phyloP scores from a whole-genome alignment of 768 basidiomycete species.

The Guyanaporus albipodus region DNA sequence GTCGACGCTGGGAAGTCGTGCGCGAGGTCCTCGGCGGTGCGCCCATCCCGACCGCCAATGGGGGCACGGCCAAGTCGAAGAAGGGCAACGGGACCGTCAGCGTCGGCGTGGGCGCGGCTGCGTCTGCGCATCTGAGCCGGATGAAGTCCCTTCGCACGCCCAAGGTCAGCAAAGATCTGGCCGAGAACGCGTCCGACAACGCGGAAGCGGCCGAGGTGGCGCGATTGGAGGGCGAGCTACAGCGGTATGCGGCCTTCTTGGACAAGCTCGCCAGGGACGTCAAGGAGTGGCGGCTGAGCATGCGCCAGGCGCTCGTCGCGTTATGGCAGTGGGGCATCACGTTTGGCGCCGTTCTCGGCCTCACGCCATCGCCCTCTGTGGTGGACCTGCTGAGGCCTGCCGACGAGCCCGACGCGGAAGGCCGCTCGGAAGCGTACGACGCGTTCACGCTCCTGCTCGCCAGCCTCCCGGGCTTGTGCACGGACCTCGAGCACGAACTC shows the following conservation, averaged over 20 bases:
- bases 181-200: slow-evolving; percentile 30
- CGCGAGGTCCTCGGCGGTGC: slow-evolving; percentile 59
- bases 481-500: slow-evolving; percentile 51
- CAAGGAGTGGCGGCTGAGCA: slow-evolving; percentile 59
- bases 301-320: slow-evolving; percentile 44
- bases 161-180: slow-evolving; percentile 31
- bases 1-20: slow-evolving; percentile 73
- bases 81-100: slow-evolving; percentile 38
- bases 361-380: slow-evolving; percentile 38
- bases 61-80: slow-evolving; percentile 37
- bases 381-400: slow-evolving; percentile 5
- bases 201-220: slow-evolving; percentile 51
- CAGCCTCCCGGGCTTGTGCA: slow-evolving; percentile 48
- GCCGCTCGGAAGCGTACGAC: slow-evolving; percentile 59
- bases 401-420: slow-evolving; percentile 21
- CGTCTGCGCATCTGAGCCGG: slow-evolving; percentile 54
- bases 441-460: slow-evolving; percentile 63
- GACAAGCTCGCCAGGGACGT: slow-evolving; percentile 58
- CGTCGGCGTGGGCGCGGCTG: slow-evolving; percentile 43
- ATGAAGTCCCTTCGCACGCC: slow-evolving; percentile 50
- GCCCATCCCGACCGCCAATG: slow-evolving; percentile 35
- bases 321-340: slow-evolving; percentile 59
- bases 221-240: slow-evolving; percentile 52
- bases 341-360: slow-evolving; percentile 66
- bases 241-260: slow-evolving; percentile 52